These are phyloP conservation scores for Carex cristatella DNA, from an alignment of 176 grass and related monocot genomes.

Conservation along the genomic window DNA sequence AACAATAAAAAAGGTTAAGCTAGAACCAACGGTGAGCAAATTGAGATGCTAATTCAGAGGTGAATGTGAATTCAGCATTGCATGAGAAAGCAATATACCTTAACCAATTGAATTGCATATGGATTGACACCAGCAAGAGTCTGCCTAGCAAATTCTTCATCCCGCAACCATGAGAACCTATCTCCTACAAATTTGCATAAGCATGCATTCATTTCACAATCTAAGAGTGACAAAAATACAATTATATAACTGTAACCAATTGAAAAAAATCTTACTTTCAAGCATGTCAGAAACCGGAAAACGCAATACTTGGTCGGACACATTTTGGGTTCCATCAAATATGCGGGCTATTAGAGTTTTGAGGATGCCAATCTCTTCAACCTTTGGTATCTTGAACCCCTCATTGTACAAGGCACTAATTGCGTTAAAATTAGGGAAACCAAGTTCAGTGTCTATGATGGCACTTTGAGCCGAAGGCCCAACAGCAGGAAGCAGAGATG, in stretches of 20 bases:
- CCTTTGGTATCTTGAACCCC: slow-evolving; percentile 35
- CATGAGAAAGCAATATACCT: slow-evolving; percentile 16
- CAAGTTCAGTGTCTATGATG: slow-evolving; percentile 25
- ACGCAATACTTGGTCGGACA: slow-evolving; percentile 25
- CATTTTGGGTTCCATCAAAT: slow-evolving; percentile 27
- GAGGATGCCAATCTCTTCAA: slow-evolving; percentile 29
- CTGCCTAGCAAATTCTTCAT: slow-evolving; percentile 84
- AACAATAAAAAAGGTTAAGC: not conserved
- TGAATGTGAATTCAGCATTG: not conserved
- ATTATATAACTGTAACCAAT: not conserved
- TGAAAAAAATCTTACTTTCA: slow-evolving; percentile 34
- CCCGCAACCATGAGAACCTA: slow-evolving; percentile 66
- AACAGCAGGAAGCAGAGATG: slow-evolving; percentile 41
- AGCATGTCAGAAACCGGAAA: slow-evolving; percentile 48
- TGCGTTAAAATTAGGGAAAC: slow-evolving; percentile 51
- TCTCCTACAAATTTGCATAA: slow-evolving; percentile 37
- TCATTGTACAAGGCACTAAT: slow-evolving; percentile 67
- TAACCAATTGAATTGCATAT: slow-evolving; percentile 63
- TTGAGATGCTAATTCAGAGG: not conserved
- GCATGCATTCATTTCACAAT: not conserved
- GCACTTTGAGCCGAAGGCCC: slow-evolving; percentile 39
- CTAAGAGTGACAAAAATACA: not conserved
- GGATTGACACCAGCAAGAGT: slow-evolving; percentile 72
- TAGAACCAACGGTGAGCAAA: not conserved
- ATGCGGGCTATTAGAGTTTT: slow-evolving; percentile 33